Percentiles rank a stretch among this genome's conserved stretches.
Conservation (phyloP, 2,329 filamentous ascomycete genomes). For the Orbilia javanica region DNA sequence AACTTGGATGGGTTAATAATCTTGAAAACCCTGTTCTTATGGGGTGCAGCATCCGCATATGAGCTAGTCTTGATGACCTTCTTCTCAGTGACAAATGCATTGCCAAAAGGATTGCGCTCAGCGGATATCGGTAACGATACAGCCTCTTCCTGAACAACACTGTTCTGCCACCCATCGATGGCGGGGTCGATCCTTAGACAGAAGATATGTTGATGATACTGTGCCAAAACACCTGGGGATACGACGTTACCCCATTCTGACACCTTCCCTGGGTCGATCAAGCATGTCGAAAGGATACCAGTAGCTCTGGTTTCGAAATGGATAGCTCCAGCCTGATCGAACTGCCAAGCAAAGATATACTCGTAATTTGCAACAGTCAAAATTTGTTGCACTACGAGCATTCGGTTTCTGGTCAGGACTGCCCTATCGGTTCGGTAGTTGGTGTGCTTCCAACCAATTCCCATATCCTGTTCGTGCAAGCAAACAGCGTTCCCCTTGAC, state of each 20-base stretch:
- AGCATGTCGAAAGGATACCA: slow-evolving; percentile 76
- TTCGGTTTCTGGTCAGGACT: slow-evolving; percentile 74
- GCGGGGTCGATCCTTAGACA: slow-evolving; percentile 75
- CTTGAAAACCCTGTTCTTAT: slow-evolving; percentile 71
- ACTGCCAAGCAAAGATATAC: slow-evolving; percentile 79
- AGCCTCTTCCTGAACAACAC: slow-evolving; percentile 70
- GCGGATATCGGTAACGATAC: slow-evolving; percentile 66
- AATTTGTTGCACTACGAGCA: slow-evolving; percentile 57
- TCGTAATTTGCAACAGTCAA: slow-evolving; percentile 75
- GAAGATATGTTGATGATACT: slow-evolving; percentile 81
- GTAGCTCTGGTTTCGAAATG: slow-evolving; percentile 76
- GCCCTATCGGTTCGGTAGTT: slow-evolving; percentile 77
- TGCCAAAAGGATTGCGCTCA: slow-evolving; percentile 54
- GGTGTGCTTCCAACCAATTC: slow-evolving; percentile 78
- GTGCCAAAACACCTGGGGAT: slow-evolving; percentile 73
- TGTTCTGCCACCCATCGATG: slow-evolving; percentile 71
- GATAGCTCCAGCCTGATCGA: slow-evolving; percentile 78
- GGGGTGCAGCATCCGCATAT: slow-evolving; percentile 55
- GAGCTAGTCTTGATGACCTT: slow-evolving; percentile 54
- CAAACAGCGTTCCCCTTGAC: slow-evolving; percentile 76
- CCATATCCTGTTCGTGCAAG: slow-evolving; percentile 78
- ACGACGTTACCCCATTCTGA: slow-evolving; percentile 75
- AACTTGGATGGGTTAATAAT: slow-evolving; percentile 69
- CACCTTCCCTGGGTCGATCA: slow-evolving; percentile 76
- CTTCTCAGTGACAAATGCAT: slow-evolving; percentile 55